A percentile compares a stretch with the other conserved stretches of the same genome.
Conservation (phyloP, 2,329 filamentous ascomycete species). For the Verticillium nonalfalfae region DNA sequence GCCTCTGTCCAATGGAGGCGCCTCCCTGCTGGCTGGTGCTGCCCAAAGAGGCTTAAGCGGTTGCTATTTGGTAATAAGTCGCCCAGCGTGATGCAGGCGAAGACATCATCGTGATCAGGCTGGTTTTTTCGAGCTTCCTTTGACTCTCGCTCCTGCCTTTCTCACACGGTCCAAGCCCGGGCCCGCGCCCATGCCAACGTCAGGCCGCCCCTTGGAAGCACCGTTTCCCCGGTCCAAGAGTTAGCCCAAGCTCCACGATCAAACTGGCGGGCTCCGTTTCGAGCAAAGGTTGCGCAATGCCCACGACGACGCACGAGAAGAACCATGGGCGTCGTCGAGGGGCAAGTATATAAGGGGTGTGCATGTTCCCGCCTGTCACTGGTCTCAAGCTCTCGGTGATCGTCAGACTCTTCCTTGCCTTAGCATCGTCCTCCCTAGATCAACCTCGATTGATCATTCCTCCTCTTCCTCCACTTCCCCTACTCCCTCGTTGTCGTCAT, state of each 20-base stretch:
- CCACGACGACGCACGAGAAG: neutral
- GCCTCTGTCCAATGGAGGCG: conserved; percentile 5
- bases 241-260: neutral
- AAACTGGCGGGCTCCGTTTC: neutral
- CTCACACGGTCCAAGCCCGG: neutral
- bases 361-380: neutral
- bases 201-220: neutral
- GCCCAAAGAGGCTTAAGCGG: conserved; percentile 6
- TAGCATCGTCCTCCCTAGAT: neutral
- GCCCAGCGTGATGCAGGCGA: conserved; percentile 9
- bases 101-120: conserved; percentile 13
- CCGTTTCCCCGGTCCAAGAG: neutral
- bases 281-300: neutral
- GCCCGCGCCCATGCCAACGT: neutral
- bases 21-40: neutral
- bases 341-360: neutral
- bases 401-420: neutral
- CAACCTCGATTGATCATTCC: neutral
- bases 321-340: neutral
- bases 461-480: neutral
- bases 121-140: neutral
- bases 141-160: neutral
- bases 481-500: neutral
- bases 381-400: neutral
- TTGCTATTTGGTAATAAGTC: conserved; percentile 11